Evolutionary conservation across 2,329 filamentous ascomycete species (phyloP), one percentile per base, ranked within the genome.

Genomic region (Teratosphaeria destructans): DNA sequence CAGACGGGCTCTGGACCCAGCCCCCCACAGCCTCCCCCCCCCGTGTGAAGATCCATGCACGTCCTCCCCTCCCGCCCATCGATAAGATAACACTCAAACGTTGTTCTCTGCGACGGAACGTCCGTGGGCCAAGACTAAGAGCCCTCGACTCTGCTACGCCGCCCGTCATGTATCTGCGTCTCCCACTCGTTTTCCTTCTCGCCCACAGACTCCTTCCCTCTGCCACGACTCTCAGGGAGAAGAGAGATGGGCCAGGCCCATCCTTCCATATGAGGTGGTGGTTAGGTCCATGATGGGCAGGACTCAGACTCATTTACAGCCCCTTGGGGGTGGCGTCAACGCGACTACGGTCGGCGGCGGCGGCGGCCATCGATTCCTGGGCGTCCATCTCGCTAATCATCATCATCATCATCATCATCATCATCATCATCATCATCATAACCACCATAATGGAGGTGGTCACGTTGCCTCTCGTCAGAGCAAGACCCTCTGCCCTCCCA

Each of bases 311-410:
- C 19, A 52, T 47, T 29, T 57, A 57, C 37, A 49, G 43, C 53
- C 27, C 47, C 5, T 34, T 8, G 32, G 23, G 23, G 23, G 14
- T 47, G 52, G 26, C 37, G 55, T 26, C 59, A 34, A 61, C 55
- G 56, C 39, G 52, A 35, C 59, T 26, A 56, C 29, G 4, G 29
- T 49, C 16, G 43, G 43, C 43, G 43, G 43, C 19, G 19, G 19
- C 57, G 43, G 43, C 23, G 23, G 23, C 57, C 64, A 56, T 49
- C 62, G 63, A 57, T 65, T 66, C 19, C 60, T 67, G 52, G 65
- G 66, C 57, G 49, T 66, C n/a, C 61, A 61, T 27, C 61, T 65
- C 4, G 64, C 63, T 37, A 66, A 65, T 23, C 23, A 23, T 23
- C 23, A 23, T 23, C 23, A 23, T 23, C 23, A 23, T 23, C 23